Evolutionary conservation across 2,329 filamentous ascomycete genomes (phyloP).

Genomic region (Aureobasidium sp.): DNA sequence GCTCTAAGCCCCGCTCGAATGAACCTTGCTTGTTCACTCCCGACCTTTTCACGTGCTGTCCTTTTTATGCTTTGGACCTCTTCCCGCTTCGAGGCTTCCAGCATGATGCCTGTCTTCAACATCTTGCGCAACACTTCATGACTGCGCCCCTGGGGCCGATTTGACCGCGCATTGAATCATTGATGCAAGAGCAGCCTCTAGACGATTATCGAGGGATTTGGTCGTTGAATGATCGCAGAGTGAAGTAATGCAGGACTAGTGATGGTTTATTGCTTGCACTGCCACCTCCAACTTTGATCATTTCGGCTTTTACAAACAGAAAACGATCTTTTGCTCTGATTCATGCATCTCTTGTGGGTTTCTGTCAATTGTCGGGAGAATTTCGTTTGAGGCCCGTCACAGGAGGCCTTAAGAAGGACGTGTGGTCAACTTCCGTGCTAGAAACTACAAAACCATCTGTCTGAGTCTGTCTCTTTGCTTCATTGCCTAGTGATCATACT

Average conservation of each 20-base stretch:
- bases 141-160: neutral
- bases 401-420: too few relatives aligned
- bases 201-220: neutral
- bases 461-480: too few relatives aligned
- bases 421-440: too few relatives aligned
- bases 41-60: constrained; percentile 7
- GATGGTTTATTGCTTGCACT: neutral
- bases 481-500: too few relatives aligned
- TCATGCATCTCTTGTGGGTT: neutral
- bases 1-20: constrained; percentile 9
- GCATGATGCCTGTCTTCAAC: neutral
- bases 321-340: neutral
- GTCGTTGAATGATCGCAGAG: neutral
- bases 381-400: neutral
- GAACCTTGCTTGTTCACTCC: constrained; percentile 2
- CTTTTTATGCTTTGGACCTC: neutral
- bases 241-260: constrained; percentile 6
- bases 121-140: neutral
- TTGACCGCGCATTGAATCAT: neutral
- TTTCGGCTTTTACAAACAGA: neutral
- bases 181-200: neutral
- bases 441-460: too few relatives aligned
- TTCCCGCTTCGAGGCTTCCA: constrained; percentile 1
- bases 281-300: constrained; percentile 6
- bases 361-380: neutral